Evolutionary conservation across 1,284 basidiomycete species (phyloP).

Genomic region (Ceratobasidium sp.): DNA sequence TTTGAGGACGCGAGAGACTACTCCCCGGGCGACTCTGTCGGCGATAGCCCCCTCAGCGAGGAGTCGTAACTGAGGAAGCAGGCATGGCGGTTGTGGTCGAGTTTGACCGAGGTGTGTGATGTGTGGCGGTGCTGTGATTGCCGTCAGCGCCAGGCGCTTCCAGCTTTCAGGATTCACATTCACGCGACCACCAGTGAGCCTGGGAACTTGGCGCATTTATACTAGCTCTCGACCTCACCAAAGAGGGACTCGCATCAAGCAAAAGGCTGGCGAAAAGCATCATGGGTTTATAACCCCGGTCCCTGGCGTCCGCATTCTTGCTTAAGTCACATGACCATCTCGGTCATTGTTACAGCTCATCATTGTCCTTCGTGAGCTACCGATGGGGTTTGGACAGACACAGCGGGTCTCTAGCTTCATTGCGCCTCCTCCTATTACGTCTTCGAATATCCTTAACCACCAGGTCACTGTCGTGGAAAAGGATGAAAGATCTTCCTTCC

Average conservation of each 20-base stretch:
- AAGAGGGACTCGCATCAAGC: too few species aligned
- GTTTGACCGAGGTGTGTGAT: slow-evolving; percentile 1
- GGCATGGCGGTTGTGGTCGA: background rate
- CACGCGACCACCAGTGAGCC: background rate
- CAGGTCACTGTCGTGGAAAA: background rate
- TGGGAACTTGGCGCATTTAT: slow-evolving; percentile 25
- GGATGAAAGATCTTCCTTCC: too few species aligned
- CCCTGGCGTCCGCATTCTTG: too few species aligned
- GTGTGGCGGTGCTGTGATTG: background rate
- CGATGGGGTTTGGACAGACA: background rate
- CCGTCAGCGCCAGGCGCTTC: background rate
- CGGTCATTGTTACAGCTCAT: too few species aligned
- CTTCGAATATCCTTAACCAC: background rate
- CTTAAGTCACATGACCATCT: too few species aligned
- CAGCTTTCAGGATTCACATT: background rate
- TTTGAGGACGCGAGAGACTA: slow-evolving; percentile 11
- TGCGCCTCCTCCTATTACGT: background rate
- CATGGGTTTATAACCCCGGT: too few species aligned
- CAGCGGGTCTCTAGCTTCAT: background rate
- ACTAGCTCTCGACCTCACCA: slow-evolving; percentile 1
- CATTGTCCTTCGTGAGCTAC: slow-evolving; percentile 5
- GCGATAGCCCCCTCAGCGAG: background rate
- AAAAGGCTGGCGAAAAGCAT: too few species aligned
- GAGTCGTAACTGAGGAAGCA: background rate
- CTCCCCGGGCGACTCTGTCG: background rate